Conservation (phyloP, 768 basidiomycete genomes). For the Roridomyces roridus region DNA sequence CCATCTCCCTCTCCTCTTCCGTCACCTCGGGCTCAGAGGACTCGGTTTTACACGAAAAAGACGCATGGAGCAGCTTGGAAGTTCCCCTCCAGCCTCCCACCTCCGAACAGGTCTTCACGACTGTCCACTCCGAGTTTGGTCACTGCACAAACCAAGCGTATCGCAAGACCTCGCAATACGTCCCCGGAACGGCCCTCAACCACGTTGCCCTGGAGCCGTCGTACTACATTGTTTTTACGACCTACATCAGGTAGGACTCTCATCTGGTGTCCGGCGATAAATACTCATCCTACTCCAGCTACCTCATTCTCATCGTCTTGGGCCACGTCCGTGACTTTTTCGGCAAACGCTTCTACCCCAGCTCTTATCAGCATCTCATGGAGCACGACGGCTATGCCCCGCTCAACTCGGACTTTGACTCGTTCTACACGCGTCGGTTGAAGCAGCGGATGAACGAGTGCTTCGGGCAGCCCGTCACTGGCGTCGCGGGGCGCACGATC, state of each 20-base stretch:
- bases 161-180: conserved; percentile 71
- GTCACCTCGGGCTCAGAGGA: conserved; percentile 74
- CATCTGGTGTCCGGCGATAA: neutral
- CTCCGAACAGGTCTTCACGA: conserved; percentile 78
- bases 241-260: conserved; percentile 62
- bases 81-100: conserved; percentile 75
- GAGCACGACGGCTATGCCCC: conserved; percentile 91
- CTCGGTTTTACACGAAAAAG: conserved; percentile 61
- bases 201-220: conserved; percentile 85
- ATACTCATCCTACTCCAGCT: conserved; percentile 50
- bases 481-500: conserved; percentile 95
- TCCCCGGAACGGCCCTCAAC: conserved; percentile 53
- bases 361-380: conserved; percentile 81
- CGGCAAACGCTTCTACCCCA: conserved; percentile 79
- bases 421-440: conserved; percentile 96
- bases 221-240: conserved; percentile 90
- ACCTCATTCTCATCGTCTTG: conserved; percentile 88
- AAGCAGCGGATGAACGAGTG: conserved; percentile 96
- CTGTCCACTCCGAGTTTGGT: conserved; percentile 91
- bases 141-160: conserved; percentile 83
- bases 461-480: conserved; percentile 91
- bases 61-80: conserved; percentile 54
- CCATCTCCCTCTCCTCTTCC: conserved; percentile 77
- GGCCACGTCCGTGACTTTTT: conserved; percentile 96
- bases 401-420: conserved; percentile 97